phyloP scores from a whole-genome alignment of 257 asterid genomes.

The Solanum infundibuliforme region DNA sequence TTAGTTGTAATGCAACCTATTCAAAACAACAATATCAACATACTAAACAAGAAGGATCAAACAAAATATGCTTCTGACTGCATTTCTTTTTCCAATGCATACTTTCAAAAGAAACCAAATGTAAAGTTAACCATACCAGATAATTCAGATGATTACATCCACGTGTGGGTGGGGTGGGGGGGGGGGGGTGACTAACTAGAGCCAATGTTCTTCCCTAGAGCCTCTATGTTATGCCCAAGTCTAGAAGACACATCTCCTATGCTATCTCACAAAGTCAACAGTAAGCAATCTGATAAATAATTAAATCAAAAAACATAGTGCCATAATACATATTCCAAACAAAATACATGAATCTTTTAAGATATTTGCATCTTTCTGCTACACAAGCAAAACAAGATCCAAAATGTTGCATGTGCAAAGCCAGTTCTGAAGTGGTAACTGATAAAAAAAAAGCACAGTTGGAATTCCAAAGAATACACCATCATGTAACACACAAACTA shows the following conservation, averaged over 20 bases:
- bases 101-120: not conserved
- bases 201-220: not conserved
- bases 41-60: not conserved
- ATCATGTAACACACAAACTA: not conserved
- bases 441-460: not conserved
- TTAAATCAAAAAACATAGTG: not conserved
- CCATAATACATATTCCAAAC: not conserved
- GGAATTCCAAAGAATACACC: not conserved
- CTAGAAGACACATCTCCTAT: not conserved
- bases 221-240: not conserved
- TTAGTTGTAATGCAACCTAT: conserved; percentile 61
- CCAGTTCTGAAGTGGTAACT: not conserved
- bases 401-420: not conserved
- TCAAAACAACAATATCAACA: not conserved
- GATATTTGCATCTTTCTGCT: not conserved
- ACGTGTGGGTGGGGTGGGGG: not conserved
- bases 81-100: not conserved
- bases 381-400: not conserved
- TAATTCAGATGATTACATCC: not conserved
- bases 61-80: not conserved
- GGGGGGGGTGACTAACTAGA: too few relatives aligned
- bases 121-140: not conserved
- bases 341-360: not conserved
- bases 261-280: not conserved
- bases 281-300: not conserved